A percentile compares a stretch with the other conserved stretches of the same genome.
Conservation (phyloP, 257 asterid genomes). For the Prunella vulgaris region DNA sequence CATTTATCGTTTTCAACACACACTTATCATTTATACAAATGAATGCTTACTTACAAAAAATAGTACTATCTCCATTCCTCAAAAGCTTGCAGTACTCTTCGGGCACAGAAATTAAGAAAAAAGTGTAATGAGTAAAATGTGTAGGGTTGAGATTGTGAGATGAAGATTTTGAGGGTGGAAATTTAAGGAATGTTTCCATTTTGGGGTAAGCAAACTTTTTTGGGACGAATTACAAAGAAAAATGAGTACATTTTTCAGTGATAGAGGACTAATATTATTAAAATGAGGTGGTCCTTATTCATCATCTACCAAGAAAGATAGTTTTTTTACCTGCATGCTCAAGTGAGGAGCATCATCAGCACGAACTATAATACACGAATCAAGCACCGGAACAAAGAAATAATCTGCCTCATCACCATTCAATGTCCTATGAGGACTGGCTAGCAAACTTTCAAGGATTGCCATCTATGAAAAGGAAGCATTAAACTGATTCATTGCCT, state of each 20-base stretch:
- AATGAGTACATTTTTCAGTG: too few species aligned
- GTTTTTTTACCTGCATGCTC: slow-evolving; percentile 55
- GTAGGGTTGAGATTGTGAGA: too few species aligned
- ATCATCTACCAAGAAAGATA: neutral
- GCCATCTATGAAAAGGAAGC: slow-evolving; percentile 63
- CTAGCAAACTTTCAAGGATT: slow-evolving; percentile 74
- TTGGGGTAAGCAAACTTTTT: too few species aligned
- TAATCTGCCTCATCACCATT: slow-evolving; percentile 94
- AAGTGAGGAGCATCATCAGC: slow-evolving; percentile 98
- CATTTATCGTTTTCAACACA: neutral
- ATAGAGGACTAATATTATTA: neutral
- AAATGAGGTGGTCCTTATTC: neutral
- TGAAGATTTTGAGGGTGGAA: too few species aligned
- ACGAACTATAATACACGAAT: slow-evolving; percentile 86
- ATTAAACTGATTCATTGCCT: slow-evolving; percentile 2
- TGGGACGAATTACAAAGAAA: too few species aligned
- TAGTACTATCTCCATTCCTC: neutral
- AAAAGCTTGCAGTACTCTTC: too few species aligned
- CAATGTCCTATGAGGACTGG: slow-evolving; percentile 83
- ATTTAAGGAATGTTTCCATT: too few species aligned
- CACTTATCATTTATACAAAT: slow-evolving; percentile 1
- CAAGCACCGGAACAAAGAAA: slow-evolving; percentile 94
- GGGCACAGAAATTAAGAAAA: too few species aligned
- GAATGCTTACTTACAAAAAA: neutral
- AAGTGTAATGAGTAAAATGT: too few species aligned